Conservation (phyloP, 2,329 filamentous ascomycete species). For the Scedosporium dehoogii region DNA sequence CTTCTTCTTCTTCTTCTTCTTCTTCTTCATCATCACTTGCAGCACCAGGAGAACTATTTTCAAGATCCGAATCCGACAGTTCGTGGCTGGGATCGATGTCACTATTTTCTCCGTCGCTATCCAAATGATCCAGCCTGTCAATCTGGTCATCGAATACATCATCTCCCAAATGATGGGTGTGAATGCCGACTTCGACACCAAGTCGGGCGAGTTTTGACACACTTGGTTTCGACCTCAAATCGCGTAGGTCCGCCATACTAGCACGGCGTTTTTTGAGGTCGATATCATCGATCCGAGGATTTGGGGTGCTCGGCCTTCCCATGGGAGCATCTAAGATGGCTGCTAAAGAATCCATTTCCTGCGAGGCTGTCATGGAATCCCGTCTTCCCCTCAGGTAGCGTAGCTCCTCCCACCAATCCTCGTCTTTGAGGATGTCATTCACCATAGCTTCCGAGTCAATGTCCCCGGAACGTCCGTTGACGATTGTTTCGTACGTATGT, state of each 20-base stretch:
- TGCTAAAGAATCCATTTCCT: constrained; percentile 32
- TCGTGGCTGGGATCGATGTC: constrained; percentile 11
- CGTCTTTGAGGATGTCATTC: constrained; percentile 55
- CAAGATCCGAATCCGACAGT: neutral
- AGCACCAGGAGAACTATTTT: neutral
- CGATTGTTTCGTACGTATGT: constrained; percentile 64
- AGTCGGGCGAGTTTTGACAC: constrained; percentile 41
- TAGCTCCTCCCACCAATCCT: constrained; percentile 78
- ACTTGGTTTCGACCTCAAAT: constrained; percentile 51
- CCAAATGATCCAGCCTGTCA: constrained; percentile 14
- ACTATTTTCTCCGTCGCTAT: constrained; percentile 22
- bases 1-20: constrained; percentile 9
- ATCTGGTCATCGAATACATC: constrained; percentile 42
- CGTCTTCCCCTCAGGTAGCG: constrained; percentile 39
- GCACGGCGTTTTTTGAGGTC: constrained; percentile 23
- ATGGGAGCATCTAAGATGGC: constrained; percentile 33
- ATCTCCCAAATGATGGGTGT: constrained; percentile 60
- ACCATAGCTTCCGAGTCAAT: constrained; percentile 49
- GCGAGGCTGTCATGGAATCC: constrained; percentile 27
- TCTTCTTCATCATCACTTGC: constrained; percentile 15
- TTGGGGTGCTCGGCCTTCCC: constrained; percentile 31
- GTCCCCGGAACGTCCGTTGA: constrained; percentile 53
- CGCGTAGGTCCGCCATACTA: constrained; percentile 49
- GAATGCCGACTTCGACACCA: constrained; percentile 62
- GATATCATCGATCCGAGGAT: constrained; percentile 25